Evolutionary conservation across 371 early-diverging fungal genomes (phyloP), one percentile per base, ranked within the genome.

Genomic region (Mortierella sp.): DNA sequence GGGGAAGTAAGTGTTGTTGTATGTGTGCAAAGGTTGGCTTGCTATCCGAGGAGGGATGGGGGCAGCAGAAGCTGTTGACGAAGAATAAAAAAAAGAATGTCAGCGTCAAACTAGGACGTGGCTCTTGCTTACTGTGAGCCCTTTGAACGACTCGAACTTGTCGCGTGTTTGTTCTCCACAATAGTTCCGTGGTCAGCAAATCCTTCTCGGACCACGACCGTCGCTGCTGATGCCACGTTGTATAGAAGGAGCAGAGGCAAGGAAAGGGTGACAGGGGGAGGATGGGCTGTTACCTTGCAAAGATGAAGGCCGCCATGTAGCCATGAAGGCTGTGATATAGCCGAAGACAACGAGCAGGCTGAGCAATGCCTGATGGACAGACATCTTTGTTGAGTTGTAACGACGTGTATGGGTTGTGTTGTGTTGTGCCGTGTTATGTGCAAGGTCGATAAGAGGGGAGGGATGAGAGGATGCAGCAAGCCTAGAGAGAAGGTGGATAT

Each of bases 1-100:
- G 3, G 74, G 74, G 48, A 73, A 73, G 28, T 31, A 58, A 2
- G 72, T 66, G 59, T 54, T 58, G 62, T 72, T 72, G 72, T 39
- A 72, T 1, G 45, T 42, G 46, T 56, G 10, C 14, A 39, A 54
- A 7, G 55, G 14, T 24, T 61, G 72, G 18, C 58, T 38, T 4
- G 67, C 26, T 2, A 72, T 43, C 9, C 27, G 53, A 21, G 72
- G 50, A 43, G 72, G 72, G 43, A 72, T 56, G 30, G 72, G 72
- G 54, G 66, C 72, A 19, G 72, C 57, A 8, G 52, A 60, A 45
- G 61, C 71, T 71, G 50, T 26, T 53, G 43, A 12, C 46, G 4
- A 47, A 10, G 34, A 34, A 34, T 34, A 10, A 34, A 34, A 34
- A 4, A 10, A 34, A 49, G 26, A n/a, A 46, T 9, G 23, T 16